Conservation (phyloP, 176 grass and related monocot genomes). For the Triticum turgidum region DNA sequence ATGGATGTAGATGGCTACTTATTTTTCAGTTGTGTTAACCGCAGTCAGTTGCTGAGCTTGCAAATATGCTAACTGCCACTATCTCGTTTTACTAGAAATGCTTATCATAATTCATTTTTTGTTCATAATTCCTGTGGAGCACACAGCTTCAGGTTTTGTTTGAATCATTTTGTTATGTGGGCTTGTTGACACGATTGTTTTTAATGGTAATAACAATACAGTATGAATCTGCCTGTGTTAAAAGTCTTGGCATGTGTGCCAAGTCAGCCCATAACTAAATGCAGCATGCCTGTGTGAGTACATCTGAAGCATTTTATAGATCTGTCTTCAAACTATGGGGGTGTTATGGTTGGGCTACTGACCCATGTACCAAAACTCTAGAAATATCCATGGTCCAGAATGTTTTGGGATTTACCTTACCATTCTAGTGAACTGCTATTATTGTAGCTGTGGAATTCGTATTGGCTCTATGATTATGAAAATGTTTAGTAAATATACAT, state of each 20-base stretch:
- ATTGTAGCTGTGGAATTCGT: neutral
- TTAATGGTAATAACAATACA: neutral
- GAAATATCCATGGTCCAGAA: neutral
- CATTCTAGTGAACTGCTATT: neutral
- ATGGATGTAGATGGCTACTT: neutral
- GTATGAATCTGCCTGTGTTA: neutral
- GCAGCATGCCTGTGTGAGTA: neutral
- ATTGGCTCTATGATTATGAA: neutral
- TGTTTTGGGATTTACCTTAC: neutral
- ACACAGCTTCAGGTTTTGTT: neutral
- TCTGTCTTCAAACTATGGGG: neutral
- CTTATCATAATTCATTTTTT: neutral
- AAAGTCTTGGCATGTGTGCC: neutral
- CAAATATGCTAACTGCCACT: neutral
- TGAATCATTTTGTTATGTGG: neutral
- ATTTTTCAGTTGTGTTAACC: neutral
- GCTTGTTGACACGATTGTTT: neutral
- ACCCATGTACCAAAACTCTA: neutral
- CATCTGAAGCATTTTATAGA: neutral
- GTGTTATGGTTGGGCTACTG: neutral
- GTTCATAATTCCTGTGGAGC: neutral
- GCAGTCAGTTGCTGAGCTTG: neutral
- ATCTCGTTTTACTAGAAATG: neutral
- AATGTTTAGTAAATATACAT: neutral
- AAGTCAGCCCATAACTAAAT: neutral